A percentile compares a stretch with the other conserved stretches of the same genome.
Evolutionary conservation across 2,329 filamentous ascomycete species (phyloP).

Genomic region (Xylariaceae sp.): DNA sequence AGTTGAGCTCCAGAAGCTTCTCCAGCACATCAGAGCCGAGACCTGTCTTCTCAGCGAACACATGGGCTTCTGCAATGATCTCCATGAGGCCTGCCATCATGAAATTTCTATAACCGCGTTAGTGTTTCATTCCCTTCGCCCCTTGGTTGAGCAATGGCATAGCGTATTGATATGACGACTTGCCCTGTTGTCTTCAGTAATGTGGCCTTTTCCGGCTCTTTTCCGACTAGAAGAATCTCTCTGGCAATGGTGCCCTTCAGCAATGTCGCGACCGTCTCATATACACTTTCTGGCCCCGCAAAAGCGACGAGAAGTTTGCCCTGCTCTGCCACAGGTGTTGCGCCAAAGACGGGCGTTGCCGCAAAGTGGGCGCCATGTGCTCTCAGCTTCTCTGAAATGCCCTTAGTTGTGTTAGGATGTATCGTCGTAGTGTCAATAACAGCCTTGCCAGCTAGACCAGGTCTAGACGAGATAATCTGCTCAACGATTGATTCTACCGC

Average conservation of each 20-base stretch:
- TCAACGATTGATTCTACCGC: slow-evolving; percentile 46
- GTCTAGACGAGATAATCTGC: slow-evolving; percentile 32
- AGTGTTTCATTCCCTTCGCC: background rate
- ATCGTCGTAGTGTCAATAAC: slow-evolving; percentile 59
- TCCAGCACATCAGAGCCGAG: slow-evolving; percentile 51
- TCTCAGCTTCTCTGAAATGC: slow-evolving; percentile 37
- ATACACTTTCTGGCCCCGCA: slow-evolving; percentile 48
- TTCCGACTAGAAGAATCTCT: slow-evolving; percentile 50
- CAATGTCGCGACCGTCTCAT: slow-evolving; percentile 47
- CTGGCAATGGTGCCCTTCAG: slow-evolving; percentile 52
- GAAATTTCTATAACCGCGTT: slow-evolving; percentile 20
- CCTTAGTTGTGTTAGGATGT: slow-evolving; percentile 51
- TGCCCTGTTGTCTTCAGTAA: slow-evolving; percentile 57
- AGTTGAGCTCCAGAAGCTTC: slow-evolving; percentile 50
- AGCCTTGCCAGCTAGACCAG: slow-evolving; percentile 46
- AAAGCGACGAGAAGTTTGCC: slow-evolving; percentile 55
- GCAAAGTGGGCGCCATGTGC: slow-evolving; percentile 47
- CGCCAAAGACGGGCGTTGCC: slow-evolving; percentile 58
- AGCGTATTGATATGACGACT: slow-evolving; percentile 5
- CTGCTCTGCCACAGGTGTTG: slow-evolving; percentile 53
- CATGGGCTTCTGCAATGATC: slow-evolving; percentile 55
- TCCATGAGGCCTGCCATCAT: slow-evolving; percentile 23
- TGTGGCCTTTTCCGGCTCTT: slow-evolving; percentile 51
- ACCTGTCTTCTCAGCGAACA: slow-evolving; percentile 54
- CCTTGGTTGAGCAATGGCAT: background rate